Evolutionary conservation across 2,329 filamentous ascomycete genomes (phyloP).

Genomic region (Epichloe amarillans): DNA sequence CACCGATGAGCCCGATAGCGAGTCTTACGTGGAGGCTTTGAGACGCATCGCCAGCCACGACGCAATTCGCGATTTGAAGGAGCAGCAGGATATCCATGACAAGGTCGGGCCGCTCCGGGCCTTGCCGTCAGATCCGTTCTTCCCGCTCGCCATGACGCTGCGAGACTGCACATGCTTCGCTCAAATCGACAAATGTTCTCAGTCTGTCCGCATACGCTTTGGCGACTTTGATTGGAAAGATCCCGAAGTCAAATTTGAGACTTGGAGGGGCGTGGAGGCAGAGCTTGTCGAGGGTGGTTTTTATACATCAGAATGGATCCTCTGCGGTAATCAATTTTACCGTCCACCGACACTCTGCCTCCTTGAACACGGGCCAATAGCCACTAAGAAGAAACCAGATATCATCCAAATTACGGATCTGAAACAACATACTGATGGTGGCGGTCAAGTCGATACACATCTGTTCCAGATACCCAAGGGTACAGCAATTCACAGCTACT

Average conservation of each 20-base stretch:
- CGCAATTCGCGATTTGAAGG: slow-evolving; percentile 21
- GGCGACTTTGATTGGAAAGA: slow-evolving; percentile 72
- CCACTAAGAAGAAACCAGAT: slow-evolving; percentile 6
- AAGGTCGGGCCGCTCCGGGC: slow-evolving; percentile 28
- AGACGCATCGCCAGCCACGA: slow-evolving; percentile 19
- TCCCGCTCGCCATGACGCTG: slow-evolving; percentile 64
- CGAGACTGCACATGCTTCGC: slow-evolving; percentile 68
- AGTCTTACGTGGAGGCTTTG: slow-evolving; percentile 13
- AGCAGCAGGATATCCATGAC: slow-evolving; percentile 30
- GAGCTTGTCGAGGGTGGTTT: slow-evolving; percentile 53
- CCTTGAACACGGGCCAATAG: not conserved
- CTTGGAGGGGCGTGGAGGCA: slow-evolving; percentile 54
- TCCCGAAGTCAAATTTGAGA: slow-evolving; percentile 47
- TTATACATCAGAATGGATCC: slow-evolving; percentile 39
- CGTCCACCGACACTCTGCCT: slow-evolving; percentile 23
- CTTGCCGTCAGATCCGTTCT: slow-evolving; percentile 29
- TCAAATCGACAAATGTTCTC: slow-evolving; percentile 31
- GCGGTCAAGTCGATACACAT: not conserved
- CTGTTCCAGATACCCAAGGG: not conserved
- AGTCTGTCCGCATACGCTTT: slow-evolving; percentile 42
- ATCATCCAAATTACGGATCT: slow-evolving; percentile 11
- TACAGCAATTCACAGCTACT: slow-evolving; percentile 11
- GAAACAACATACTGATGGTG: not conserved
- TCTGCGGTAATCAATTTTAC: slow-evolving; percentile 20
- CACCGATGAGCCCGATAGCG: slow-evolving; percentile 17